Conservation (phyloP, 371 early-diverging fungal genomes). For the Phascolomyces articulosus region DNA sequence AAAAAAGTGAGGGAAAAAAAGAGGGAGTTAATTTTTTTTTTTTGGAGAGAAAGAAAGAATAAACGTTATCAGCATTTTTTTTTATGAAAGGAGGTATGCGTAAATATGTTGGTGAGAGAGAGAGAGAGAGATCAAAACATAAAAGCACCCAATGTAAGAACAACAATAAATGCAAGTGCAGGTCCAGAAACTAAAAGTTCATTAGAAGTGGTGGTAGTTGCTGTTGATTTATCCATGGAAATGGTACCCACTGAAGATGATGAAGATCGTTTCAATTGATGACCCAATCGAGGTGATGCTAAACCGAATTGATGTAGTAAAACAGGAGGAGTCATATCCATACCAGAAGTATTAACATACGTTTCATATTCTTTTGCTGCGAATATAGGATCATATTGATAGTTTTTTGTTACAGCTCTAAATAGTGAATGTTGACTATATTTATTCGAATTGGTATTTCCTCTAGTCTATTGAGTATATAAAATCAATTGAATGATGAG, state of each 20-base stretch:
- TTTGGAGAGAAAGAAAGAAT: no score
- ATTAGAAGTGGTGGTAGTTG: neutral
- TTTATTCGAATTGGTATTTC: neutral
- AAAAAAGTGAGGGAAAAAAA: no score
- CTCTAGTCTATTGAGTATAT: neutral
- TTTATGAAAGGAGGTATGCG: neutral
- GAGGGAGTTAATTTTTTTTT: no score
- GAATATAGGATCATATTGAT: conserved; percentile 7
- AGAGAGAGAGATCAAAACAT: conserved; percentile 17
- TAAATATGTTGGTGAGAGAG: neutral
- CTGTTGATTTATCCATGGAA: neutral
- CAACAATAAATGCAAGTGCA: conserved; percentile 21
- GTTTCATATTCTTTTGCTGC: conserved; percentile 16
- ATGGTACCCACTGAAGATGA: neutral
- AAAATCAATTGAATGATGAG: neutral
- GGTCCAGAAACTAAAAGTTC: conserved; percentile 20
- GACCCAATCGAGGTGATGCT: conserved; percentile 4
- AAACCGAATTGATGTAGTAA: neutral
- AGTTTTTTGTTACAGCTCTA: conserved; percentile 11
- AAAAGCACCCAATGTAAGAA: conserved; percentile 16
- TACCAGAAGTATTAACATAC: conserved; percentile 7
- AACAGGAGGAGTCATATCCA: conserved; percentile 3
- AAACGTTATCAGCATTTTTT: no score
- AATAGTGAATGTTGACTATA: neutral
- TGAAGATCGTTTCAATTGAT: neutral